These are phyloP conservation scores for Monoraphidium neglectum DNA, from an alignment of 139 green algal species.

Conservation along the genomic window DNA sequence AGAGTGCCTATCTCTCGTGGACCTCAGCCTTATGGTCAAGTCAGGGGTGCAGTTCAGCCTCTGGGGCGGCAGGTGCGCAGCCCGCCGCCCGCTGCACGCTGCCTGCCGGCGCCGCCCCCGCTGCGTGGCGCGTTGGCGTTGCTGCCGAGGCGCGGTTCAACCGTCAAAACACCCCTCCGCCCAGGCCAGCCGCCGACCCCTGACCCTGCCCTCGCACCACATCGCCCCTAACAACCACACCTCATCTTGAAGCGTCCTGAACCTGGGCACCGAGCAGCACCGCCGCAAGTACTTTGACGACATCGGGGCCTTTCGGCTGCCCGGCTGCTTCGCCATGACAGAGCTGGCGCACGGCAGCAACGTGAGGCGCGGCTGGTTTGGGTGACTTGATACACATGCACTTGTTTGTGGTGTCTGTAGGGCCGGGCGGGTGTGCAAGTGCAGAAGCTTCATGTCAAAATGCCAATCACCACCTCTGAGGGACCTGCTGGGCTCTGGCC, in stretches of 20 bases:
- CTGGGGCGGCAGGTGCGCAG: conserved; percentile 61
- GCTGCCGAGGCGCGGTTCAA: no score
- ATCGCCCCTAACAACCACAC: conserved; percentile 17
- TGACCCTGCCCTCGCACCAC: not conserved
- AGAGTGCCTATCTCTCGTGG: conserved; percentile 72
- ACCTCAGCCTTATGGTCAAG: conserved; percentile 82
- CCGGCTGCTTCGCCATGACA: conserved; percentile 91
- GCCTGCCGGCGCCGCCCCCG: no score
- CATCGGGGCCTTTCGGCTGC: conserved; percentile 73
- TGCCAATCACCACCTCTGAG: no score
- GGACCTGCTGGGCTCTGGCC: no score
- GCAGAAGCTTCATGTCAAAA: no score
- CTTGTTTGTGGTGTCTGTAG: not conserved
- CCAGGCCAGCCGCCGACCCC: no score
- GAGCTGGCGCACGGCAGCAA: conserved; percentile 87
- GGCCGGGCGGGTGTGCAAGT: no score
- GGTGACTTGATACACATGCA: not conserved
- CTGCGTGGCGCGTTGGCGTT: no score
- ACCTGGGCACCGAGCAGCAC: conserved; percentile 78
- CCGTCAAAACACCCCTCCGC: no score
- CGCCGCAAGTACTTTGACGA: conserved; percentile 76
- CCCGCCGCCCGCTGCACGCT: no score
- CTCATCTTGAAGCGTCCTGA: no score
- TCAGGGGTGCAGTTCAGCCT: conserved; percentile 86
- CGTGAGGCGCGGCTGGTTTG: conserved; percentile 35